Conservation (phyloP, 495 filamentous ascomycete genomes). For the Tirmania nivea region DNA sequence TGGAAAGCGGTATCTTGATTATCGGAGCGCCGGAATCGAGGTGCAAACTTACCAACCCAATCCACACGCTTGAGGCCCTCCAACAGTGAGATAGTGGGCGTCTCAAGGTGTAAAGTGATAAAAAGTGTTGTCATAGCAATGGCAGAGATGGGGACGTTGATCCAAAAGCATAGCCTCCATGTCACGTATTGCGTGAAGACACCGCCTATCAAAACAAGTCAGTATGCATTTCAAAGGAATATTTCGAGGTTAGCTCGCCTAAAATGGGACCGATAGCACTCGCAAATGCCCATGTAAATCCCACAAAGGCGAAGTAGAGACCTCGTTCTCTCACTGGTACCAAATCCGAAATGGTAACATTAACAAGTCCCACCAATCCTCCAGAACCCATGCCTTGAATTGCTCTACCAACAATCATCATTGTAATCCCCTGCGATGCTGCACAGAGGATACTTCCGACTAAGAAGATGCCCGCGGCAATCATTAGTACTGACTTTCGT, state of each 20-base stretch:
- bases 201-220: constrained; percentile 20
- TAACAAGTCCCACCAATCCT: constrained; percentile 56
- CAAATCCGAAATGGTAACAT: constrained; percentile 58
- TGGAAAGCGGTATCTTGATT: background rate
- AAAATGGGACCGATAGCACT: constrained; percentile 51
- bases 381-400: constrained; percentile 73
- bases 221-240: no score
- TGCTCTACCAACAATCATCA: constrained; percentile 53
- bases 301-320: constrained; percentile 41
- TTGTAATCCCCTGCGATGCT: constrained; percentile 41
- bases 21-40: background rate
- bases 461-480: constrained; percentile 54
- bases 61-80: constrained; percentile 37
- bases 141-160: constrained; percentile 56
- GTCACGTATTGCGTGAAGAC: constrained; percentile 38
- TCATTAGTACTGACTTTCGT: constrained; percentile 53
- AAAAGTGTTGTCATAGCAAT: constrained; percentile 42
- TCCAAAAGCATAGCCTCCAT: constrained; percentile 45
- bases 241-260: constrained; percentile 19
- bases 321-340: constrained; percentile 33
- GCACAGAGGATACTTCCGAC: constrained; percentile 53
- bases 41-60: constrained; percentile 14
- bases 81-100: constrained; percentile 45
- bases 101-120: constrained; percentile 54
- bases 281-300: constrained; percentile 54